Evolutionary conservation across 2,329 filamentous ascomycete species (phyloP).

Genomic region (Juglanconis juglandina): DNA sequence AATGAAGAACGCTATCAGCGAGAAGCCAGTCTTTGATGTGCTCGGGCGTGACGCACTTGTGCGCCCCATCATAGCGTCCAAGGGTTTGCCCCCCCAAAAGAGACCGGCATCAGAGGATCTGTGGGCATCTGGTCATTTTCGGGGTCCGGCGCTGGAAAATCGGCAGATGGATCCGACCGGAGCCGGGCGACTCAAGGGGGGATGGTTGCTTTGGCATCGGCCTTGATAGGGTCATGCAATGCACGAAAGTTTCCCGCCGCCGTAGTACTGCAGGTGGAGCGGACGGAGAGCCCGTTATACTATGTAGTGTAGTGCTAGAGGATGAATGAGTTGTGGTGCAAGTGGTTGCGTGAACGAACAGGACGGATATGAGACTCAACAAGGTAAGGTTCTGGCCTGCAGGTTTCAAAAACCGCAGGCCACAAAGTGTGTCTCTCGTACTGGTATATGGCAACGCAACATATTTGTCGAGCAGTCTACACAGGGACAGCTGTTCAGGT

Average conservation of each 20-base stretch:
- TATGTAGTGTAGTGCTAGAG: not conserved
- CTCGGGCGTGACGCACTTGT: conserved; percentile 9
- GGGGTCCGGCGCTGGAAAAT: conserved; percentile 8
- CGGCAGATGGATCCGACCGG: conserved; percentile 10
- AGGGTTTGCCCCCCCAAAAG: not conserved
- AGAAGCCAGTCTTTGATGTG: not conserved
- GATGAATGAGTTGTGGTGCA: not conserved
- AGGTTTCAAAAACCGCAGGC: conserved; percentile 4
- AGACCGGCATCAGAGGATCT: not conserved
- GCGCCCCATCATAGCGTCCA: not conserved
- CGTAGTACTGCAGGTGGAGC: not conserved
- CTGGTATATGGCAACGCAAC: not conserved
- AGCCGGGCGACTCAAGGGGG: not conserved
- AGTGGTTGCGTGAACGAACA: not conserved
- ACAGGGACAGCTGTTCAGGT: not conserved
- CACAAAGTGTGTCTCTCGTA: not conserved
- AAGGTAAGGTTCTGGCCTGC: not conserved
- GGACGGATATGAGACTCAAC: not conserved
- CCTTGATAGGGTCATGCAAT: conserved; percentile 5
- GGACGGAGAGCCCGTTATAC: not conserved
- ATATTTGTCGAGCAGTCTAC: not conserved
- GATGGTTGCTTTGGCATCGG: not conserved
- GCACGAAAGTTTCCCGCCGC: not conserved
- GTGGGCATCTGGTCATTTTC: conserved; percentile 8
- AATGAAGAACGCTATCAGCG: not conserved